A percentile compares a stretch with the other conserved stretches of the same genome.
These are phyloP conservation scores for Candida koratica DNA, from an alignment of 805 yeast genomes.

Conservation along the genomic window DNA sequence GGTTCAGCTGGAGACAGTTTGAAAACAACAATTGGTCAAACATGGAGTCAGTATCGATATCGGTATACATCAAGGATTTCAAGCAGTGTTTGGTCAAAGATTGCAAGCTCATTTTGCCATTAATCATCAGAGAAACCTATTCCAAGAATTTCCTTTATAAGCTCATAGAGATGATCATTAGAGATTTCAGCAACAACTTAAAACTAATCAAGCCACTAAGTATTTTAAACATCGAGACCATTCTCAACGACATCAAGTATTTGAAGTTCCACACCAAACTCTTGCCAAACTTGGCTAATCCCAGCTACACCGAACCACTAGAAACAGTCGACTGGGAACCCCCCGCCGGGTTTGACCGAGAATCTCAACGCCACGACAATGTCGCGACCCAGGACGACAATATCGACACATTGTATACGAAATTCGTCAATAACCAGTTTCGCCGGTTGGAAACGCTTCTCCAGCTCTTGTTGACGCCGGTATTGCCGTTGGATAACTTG, in stretches of 20 bases:
- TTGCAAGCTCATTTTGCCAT: constrained; percentile 47
- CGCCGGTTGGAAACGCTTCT: constrained; percentile 56
- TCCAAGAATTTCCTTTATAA: constrained; percentile 72
- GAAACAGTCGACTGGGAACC: constrained; percentile 16
- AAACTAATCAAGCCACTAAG: constrained; percentile 64
- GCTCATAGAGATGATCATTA: constrained; percentile 59
- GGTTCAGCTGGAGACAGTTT: constrained; percentile 81
- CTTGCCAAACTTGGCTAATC: constrained; percentile 41
- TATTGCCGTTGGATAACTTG: constrained; percentile 58
- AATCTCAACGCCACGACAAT: too few relatives aligned
- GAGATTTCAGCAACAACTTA: constrained; percentile 54
- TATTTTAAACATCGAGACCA: constrained; percentile 70
- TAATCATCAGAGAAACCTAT: constrained; percentile 66
- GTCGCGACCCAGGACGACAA: not conserved
- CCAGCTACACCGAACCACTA: constrained; percentile 25
- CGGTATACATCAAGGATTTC: constrained; percentile 63
- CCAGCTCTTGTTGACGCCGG: constrained; percentile 61
- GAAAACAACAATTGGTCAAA: constrained; percentile 68
- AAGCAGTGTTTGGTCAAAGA: constrained; percentile 44
- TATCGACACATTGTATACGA: constrained; percentile 27
- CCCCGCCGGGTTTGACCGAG: not conserved
- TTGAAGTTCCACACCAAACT: constrained; percentile 52
- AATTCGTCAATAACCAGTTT: constrained; percentile 43
- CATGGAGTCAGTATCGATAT: constrained; percentile 63
- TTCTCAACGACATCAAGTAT: constrained; percentile 65